Evolutionary conservation across 2,329 filamentous ascomycete genomes (phyloP).

Genomic region (Aspergillus terreus): DNA sequence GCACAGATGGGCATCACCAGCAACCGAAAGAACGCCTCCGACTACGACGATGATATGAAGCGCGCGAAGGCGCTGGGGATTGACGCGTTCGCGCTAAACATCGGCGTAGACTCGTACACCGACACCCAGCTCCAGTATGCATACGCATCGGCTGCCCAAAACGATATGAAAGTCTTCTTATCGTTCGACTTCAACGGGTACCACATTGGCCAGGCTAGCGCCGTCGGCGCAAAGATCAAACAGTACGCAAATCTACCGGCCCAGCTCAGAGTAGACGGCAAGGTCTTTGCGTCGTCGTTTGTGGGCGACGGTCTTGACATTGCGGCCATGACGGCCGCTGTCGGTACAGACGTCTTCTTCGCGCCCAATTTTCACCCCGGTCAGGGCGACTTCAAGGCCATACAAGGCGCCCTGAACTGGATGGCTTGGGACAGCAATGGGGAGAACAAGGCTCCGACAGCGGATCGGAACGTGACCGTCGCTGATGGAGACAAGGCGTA

Average conservation of each 20-base stretch:
- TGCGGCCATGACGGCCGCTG: conserved; percentile 38
- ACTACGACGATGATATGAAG: conserved; percentile 49
- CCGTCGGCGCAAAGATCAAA: conserved; percentile 45
- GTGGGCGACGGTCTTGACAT: conserved; percentile 47
- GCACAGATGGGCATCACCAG: conserved; percentile 42
- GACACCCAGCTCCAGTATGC: conserved; percentile 48
- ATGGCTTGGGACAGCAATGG: conserved; percentile 43
- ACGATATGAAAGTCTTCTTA: conserved; percentile 53
- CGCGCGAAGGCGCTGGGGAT: conserved; percentile 43
- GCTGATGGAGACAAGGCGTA: conserved; percentile 35
- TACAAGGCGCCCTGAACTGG: conserved; percentile 46
- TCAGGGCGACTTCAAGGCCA: conserved; percentile 31
- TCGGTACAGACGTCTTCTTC: conserved; percentile 46
- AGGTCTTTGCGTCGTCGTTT: conserved; percentile 55
- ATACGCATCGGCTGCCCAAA: conserved; percentile 47
- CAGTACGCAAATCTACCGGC: conserved; percentile 43
- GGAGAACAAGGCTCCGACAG: conserved; percentile 49
- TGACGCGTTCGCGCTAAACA: conserved; percentile 51
- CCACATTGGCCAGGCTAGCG: conserved; percentile 31
- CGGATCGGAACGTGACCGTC: conserved; percentile 39
- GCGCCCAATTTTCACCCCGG: conserved; percentile 50
- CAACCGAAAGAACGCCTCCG: conserved; percentile 39
- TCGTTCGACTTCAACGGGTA: conserved; percentile 57
- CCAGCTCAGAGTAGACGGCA: conserved; percentile 49
- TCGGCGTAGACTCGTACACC: conserved; percentile 42